Percentiles rank a stretch among this genome's conserved stretches.
Evolutionary conservation across 2,329 filamentous ascomycete genomes (phyloP).

Genomic region (Ophiocordyceps sinensis): DNA sequence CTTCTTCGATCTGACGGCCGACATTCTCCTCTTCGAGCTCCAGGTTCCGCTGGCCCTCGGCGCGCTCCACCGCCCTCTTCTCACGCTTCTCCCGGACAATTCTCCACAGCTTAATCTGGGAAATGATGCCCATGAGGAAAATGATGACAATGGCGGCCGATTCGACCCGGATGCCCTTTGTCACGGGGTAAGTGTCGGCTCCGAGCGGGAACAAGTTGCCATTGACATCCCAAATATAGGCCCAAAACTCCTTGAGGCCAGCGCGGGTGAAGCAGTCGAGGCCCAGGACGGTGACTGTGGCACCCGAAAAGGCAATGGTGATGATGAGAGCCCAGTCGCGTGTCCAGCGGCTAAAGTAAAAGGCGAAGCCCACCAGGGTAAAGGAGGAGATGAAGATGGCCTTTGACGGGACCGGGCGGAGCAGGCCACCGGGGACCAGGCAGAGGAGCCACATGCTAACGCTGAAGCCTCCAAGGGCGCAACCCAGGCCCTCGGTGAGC

Average conservation of each 20-base stretch:
- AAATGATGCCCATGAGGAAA: slow-evolving; percentile 60
- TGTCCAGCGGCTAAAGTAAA: slow-evolving; percentile 68
- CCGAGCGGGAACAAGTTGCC: slow-evolving; percentile 63
- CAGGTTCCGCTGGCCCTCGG: slow-evolving; percentile 36
- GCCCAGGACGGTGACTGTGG: slow-evolving; percentile 65
- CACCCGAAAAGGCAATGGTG: slow-evolving; percentile 66
- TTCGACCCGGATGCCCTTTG: slow-evolving; percentile 74
- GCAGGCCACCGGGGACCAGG: slow-evolving; percentile 59
- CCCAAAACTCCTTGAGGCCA: slow-evolving; percentile 94
- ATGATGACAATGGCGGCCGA: slow-evolving; percentile 65
- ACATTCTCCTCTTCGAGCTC: slow-evolving; percentile 55
- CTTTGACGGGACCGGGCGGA: slow-evolving; percentile 47
- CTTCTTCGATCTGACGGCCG: slow-evolving; percentile 50
- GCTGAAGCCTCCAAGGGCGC: slow-evolving; percentile 74
- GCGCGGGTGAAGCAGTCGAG: slow-evolving; percentile 83
- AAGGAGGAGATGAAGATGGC: slow-evolving; percentile 65
- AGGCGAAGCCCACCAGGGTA: slow-evolving; percentile 49
- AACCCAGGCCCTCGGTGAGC: slow-evolving; percentile 67
- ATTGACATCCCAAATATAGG: slow-evolving; percentile 80
- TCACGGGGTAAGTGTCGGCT: slow-evolving; percentile 69
- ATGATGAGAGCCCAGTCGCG: slow-evolving; percentile 64
- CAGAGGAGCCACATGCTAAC: slow-evolving; percentile 83
- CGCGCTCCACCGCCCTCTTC: slow-evolving; percentile 33
- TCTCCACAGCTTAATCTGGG: slow-evolving; percentile 77
- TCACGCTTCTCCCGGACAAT: slow-evolving; percentile 52